Evolutionary conservation across 169 alveolate species (phyloP).

Genomic region (Amoebophrya sp.): DNA sequence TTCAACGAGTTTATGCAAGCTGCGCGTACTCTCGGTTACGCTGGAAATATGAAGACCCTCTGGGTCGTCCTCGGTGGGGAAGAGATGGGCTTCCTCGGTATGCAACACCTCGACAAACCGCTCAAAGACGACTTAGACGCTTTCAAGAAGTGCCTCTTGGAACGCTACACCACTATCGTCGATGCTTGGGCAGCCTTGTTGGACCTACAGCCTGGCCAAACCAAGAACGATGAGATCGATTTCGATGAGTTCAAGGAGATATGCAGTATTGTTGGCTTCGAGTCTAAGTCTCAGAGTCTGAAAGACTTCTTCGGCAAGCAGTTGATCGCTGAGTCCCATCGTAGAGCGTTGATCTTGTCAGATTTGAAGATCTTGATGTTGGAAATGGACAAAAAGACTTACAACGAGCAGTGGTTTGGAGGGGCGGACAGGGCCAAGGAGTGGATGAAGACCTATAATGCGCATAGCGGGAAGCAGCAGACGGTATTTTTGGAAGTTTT

Average conservation of each 20-base stretch:
- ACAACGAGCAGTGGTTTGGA: not conserved
- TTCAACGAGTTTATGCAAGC: not conserved
- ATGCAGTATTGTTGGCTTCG: not conserved
- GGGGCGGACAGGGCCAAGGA: not conserved
- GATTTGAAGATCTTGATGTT: not conserved
- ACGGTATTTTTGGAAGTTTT: too few species aligned
- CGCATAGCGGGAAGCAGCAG: too few species aligned
- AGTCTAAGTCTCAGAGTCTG: not conserved
- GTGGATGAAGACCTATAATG: too few species aligned
- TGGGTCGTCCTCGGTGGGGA: not conserved
- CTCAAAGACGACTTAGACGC: not conserved
- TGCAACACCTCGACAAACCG: not conserved
- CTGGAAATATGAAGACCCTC: not conserved
- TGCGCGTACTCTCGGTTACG: not conserved
- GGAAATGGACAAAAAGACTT: not conserved
- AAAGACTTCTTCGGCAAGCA: not conserved
- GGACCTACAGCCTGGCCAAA: not conserved
- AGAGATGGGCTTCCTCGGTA: not conserved
- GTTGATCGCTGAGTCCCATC: not conserved
- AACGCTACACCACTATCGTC: not conserved
- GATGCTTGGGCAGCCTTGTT: not conserved
- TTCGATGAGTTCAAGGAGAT: not conserved
- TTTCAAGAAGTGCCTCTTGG: not conserved
- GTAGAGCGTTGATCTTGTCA: not conserved
- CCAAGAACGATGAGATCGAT: not conserved